Conservation (phyloP, 129 eudicot species). For the Helianthus annuus region DNA sequence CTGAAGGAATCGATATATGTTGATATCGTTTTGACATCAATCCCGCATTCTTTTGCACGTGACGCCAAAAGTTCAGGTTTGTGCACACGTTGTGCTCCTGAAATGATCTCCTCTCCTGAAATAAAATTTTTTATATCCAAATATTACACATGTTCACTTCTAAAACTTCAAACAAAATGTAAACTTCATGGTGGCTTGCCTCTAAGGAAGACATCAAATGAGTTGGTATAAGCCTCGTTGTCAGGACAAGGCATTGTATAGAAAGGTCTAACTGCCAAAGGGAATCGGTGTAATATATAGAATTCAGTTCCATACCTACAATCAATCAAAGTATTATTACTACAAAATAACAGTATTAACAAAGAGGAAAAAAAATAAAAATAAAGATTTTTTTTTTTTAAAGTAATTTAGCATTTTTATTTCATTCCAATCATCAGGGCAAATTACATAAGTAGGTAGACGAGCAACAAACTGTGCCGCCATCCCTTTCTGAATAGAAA, state of each 20-base stretch:
- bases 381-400: no score
- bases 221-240: conserved; percentile 62
- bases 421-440: no score
- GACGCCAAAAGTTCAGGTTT: conserved; percentile 56
- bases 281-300: conserved; percentile 85
- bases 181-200: no score
- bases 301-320: conserved; percentile 82
- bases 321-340: background rate
- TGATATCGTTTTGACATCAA: conserved; percentile 70
- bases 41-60: conserved; percentile 67
- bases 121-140: no score
- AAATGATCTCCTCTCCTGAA: conserved; percentile 20
- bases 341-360: background rate
- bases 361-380: background rate
- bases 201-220: conserved; percentile 33
- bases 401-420: no score
- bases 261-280: conserved; percentile 77
- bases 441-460: no score
- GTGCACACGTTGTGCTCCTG: conserved; percentile 89
- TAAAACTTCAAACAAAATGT: no score
- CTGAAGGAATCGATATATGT: conserved; percentile 75
- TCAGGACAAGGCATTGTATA: conserved; percentile 90
- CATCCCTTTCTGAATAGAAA: no score
- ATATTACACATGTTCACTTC: no score
- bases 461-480: no score